These are phyloP conservation scores for Scutellaria barbata DNA, from an alignment of 257 asterid species.

Conservation along the genomic window DNA sequence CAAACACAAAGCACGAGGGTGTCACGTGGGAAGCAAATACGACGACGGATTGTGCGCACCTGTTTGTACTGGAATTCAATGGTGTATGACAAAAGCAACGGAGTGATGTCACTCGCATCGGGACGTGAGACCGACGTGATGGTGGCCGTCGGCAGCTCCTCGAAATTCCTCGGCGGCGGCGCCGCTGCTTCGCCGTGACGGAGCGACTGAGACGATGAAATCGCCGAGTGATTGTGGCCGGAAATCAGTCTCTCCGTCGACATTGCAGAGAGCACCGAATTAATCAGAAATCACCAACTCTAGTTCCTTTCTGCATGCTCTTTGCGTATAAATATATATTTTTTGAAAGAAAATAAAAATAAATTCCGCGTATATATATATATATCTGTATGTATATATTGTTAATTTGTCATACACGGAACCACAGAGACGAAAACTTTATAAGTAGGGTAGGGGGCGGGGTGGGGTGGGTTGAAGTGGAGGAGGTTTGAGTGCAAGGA, in stretches of 20 bases:
- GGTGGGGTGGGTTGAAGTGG: too few relatives aligned
- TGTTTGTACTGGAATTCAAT: slow-evolving; percentile 84
- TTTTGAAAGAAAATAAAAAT: too few relatives aligned
- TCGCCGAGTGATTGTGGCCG: slow-evolving; percentile 44
- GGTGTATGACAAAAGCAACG: slow-evolving; percentile 83
- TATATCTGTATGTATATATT: too few relatives aligned
- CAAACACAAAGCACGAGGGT: slow-evolving; percentile 26
- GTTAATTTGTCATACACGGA: too few relatives aligned
- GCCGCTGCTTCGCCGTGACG: slow-evolving; percentile 46
- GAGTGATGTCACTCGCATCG: slow-evolving; percentile 82
- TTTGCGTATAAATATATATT: too few relatives aligned
- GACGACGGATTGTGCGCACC: slow-evolving; percentile 42
- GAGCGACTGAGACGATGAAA: slow-evolving; percentile 61
- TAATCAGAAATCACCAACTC: slow-evolving; percentile 28
- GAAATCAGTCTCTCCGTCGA: slow-evolving; percentile 71
- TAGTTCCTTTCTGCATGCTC: background rate
- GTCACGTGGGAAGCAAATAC: slow-evolving; percentile 19
- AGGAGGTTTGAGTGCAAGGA: slow-evolving; percentile 33
- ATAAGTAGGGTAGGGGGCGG: background rate
- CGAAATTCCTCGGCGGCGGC: slow-evolving; percentile 57
- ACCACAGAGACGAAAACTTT: too few relatives aligned
- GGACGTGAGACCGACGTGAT: slow-evolving; percentile 75
- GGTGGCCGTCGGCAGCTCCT: slow-evolving; percentile 77
- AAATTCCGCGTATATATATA: too few relatives aligned
- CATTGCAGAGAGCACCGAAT: slow-evolving; percentile 44